These are phyloP conservation scores for Elongisporangium prolatum DNA, from an alignment of 352 stramenopile genomes.

Conservation along the genomic window DNA sequence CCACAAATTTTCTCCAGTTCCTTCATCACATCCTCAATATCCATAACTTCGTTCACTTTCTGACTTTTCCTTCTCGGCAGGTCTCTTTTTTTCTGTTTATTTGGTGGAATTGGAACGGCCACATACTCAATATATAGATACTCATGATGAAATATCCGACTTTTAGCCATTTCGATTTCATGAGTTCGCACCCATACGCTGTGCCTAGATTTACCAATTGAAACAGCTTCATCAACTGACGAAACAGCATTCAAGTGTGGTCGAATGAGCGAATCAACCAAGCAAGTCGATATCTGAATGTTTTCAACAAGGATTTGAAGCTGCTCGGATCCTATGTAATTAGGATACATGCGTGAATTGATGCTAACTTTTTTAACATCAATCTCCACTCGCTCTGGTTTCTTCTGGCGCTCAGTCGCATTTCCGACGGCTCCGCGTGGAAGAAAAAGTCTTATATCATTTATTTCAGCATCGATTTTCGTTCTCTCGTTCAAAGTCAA, in stretches of 20 bases:
- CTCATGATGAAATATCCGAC: conserved; percentile 20
- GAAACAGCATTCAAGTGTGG: conserved; percentile 26
- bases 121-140: conserved; percentile 48
- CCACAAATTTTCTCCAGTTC: conserved; percentile 54
- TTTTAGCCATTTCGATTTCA: conserved; percentile 19
- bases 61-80: neutral
- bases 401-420: conserved; percentile 22
- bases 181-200: conserved; percentile 9
- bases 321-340: conserved; percentile 41
- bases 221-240: conserved; percentile 31
- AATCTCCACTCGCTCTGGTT: conserved; percentile 54
- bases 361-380: conserved; percentile 35
- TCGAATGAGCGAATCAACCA: conserved; percentile 14
- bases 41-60: conserved; percentile 15
- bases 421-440: conserved; percentile 47
- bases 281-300: conserved; percentile 39
- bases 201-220: conserved; percentile 7
- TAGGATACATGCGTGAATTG: conserved; percentile 35
- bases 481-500: conserved; percentile 30
- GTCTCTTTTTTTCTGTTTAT: conserved; percentile 18
- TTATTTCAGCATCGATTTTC: conserved; percentile 49
- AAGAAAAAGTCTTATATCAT: conserved; percentile 31
- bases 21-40: conserved; percentile 44
- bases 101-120: conserved; percentile 24
- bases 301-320: conserved; percentile 31